These are phyloP conservation scores for Cucumis cinereus DNA, from an alignment of 306 rosid species.

Conservation along the genomic window DNA sequence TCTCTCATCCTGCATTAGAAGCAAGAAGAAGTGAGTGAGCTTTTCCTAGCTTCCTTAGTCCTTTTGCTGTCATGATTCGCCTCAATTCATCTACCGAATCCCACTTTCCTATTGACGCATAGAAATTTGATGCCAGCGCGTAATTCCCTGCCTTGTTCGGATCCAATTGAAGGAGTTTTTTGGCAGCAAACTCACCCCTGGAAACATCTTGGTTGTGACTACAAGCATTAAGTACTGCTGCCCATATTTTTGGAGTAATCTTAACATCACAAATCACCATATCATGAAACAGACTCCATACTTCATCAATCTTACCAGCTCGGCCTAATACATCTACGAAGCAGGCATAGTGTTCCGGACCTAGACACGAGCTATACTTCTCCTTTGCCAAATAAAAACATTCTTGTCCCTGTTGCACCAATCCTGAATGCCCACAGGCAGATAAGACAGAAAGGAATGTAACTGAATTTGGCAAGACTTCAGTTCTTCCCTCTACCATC, in stretches of 20 bases:
- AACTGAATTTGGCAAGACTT: conserved; percentile 19
- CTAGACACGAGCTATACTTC: conserved; percentile 34
- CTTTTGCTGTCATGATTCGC: conserved; percentile 31
- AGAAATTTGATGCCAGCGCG: conserved; percentile 42
- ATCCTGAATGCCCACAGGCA: conserved; percentile 29
- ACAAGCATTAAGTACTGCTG: conserved; percentile 44
- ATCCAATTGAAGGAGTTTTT: conserved; percentile 37
- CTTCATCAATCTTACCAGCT: conserved; percentile 43
- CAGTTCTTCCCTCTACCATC: conserved; percentile 15
- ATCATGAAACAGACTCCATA: conserved; percentile 24
- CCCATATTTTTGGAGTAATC: conserved; percentile 39
- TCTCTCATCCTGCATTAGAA: neutral
- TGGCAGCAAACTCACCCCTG: conserved; percentile 44
- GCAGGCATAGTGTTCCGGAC: conserved; percentile 45
- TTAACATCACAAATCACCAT: conserved; percentile 22
- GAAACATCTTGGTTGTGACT: conserved; percentile 32
- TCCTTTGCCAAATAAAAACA: conserved; percentile 28
- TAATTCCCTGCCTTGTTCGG: conserved; percentile 32
- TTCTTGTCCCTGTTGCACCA: conserved; percentile 46
- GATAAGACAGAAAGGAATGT: conserved; percentile 39
- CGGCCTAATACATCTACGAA: conserved; percentile 45
- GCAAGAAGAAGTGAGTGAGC: conserved; percentile 24
- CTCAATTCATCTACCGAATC: conserved; percentile 43
- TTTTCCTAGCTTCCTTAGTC: conserved; percentile 54
- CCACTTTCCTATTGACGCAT: conserved; percentile 53